Evolutionary conservation across 192 early-diverging fungal species (phyloP), one percentile per base, ranked within the genome.

Genomic region (Coemansia sp.): DNA sequence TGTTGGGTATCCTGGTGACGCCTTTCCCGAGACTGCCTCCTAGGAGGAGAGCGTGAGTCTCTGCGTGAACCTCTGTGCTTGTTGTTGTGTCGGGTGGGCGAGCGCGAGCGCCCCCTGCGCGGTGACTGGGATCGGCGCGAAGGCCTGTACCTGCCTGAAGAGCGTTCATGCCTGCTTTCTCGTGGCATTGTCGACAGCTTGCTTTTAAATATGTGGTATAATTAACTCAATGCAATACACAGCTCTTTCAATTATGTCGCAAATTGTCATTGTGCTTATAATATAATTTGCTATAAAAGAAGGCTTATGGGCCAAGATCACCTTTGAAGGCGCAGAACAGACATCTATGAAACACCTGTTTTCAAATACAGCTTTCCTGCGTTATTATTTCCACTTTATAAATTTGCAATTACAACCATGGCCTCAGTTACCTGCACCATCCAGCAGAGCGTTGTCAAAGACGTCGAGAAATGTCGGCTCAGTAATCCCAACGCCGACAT

Each of bases 371-470:
- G 31, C 40, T 44, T 44, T 44, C 15, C 40, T 14, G 40, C 15
- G 15, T 14, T 48, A 3, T 36, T 34, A 28, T 11, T 52, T 40
- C 15, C 9, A n/a, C 18, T 55, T 20, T 21, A 42, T 59, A 26
- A 54, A 54, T 23, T 23, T 1, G 40, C 9, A 20, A 28, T 11
- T 60, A 24, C 17, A 46, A 53, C 4, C 31, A 60, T 60, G 57
- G 36, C 71, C 17, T 68, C 65, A 0, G 61, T 74, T 3, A 74
- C 71, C 0, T 74, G 71, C 24, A 64, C 66, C 9, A 67, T 74
- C 15, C 34, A 38, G 14, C 21, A 52, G 2, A 21, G 11, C 17
- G 63, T 79, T 14, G 34, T 67, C 6, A 31, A 58, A n/a, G 64
- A 63, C 10, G 36, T 79, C 17, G 55, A 79, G n/a, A 25, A 47